Conservation (phyloP, 371 early-diverging fungal genomes). For the Blastocladiella emersonii region DNA sequence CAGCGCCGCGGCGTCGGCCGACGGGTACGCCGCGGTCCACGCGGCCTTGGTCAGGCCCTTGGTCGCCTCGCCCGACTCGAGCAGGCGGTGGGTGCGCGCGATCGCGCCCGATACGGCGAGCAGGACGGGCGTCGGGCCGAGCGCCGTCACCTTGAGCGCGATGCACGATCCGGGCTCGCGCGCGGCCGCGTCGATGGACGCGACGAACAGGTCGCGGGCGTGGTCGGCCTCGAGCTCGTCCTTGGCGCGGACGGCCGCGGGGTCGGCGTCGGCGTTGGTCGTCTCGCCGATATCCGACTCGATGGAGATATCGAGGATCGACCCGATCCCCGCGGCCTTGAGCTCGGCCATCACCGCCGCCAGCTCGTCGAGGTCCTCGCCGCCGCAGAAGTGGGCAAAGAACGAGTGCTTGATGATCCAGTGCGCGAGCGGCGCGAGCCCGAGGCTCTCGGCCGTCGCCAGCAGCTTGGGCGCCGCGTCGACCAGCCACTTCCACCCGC, state of each 20-base stretch:
- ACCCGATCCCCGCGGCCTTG: constrained; percentile 51
- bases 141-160: constrained; percentile 81
- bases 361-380: constrained; percentile 77
- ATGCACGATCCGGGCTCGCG: constrained; percentile 48
- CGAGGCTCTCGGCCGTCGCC: constrained; percentile 36
- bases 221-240: constrained; percentile 40
- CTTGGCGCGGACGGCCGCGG: constrained; percentile 20
- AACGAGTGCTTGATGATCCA: constrained; percentile 68
- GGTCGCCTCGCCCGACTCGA: constrained; percentile 15
- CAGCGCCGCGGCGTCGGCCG: constrained; percentile 7
- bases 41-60: constrained; percentile 1
- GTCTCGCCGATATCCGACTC: constrained; percentile 63
- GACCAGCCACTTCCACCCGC: neutral
- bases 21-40: neutral
- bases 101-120: constrained; percentile 30
- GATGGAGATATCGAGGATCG: constrained; percentile 75
- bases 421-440: constrained; percentile 40
- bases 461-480: constrained; percentile 43
- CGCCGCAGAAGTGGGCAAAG: constrained; percentile 86
- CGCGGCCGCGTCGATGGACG: constrained; percentile 47
- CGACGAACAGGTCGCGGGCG: constrained; percentile 43
- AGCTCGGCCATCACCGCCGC: constrained; percentile 64
- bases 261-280: constrained; percentile 19
- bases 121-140: constrained; percentile 59
- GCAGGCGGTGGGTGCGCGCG: constrained; percentile 24